Base-by-base conservation (phyloP, 495 filamentous ascomycete species). In the Hyaloscypha hepaticicola region DNA sequence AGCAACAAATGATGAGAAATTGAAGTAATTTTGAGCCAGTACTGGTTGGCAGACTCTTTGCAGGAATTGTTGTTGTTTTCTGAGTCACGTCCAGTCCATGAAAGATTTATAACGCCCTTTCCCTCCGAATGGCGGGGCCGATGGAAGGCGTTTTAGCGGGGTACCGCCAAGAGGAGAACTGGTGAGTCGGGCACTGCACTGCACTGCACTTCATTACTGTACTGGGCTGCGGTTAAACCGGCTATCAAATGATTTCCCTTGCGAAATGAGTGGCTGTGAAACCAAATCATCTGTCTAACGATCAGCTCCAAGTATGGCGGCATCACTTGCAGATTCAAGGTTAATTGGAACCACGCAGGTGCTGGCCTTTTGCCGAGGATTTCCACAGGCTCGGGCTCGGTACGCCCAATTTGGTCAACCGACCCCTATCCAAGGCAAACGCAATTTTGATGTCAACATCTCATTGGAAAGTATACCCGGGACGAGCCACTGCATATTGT, bases 81-180 rank as follows among this genome's bases (percentile, higher is more conserved):
- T 45, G 38, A 45, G 38, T 45, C 38, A 45, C 38, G 38, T 4
- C 12, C 6, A 16, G 4, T 45, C 38, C 19, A 4, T 45, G 9
- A 45, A 45, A 45, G 38, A 45, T 45, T 45, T 11, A 45, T 45
- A 8, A 45, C 38, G 38, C 38, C 38, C 5, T 45, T 16, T 16
- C 11, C 11, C 12, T 33, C n/a, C 9, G 11, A 33, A 57, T 29
- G 53, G 53, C 53, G 53, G 53, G 53, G 53, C 26, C 7, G 53
- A 57, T 19, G 27, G 53, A 29, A 57, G 53, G 53, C 53, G 53
- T 33, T 53, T 53, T 53, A 28, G 22, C 22, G 50, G 22, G 4
- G 26, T 6, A 53, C 50, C 26, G 22, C 3, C 50, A 25, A 9
- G 16, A 21, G 22, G 16, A 24, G 14, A 3, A 53, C n/a, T n/a